Evolutionary conservation across 805 yeast genomes (phyloP).

Genomic region (Candida saitoana): DNA sequence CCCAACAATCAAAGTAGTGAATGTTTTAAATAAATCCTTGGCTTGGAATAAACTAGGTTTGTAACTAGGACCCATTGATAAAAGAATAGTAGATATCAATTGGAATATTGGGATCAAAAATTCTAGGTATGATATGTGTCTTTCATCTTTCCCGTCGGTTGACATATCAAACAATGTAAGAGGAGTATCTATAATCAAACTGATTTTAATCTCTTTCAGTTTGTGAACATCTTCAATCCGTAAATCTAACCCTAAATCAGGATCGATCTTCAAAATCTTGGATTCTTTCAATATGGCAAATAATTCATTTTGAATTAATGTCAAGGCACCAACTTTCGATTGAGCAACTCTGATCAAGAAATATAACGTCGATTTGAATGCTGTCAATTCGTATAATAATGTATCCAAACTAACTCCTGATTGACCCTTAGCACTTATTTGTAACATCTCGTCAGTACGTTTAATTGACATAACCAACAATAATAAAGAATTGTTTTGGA

Average conservation of each 20-base stretch:
- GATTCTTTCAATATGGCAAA: slow-evolving; percentile 58
- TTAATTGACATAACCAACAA: slow-evolving; percentile 64
- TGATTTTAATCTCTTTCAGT: slow-evolving; percentile 34
- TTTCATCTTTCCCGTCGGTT: slow-evolving; percentile 8
- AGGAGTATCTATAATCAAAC: slow-evolving; percentile 52
- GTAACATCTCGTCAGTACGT: slow-evolving; percentile 62
- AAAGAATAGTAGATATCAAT: slow-evolving; percentile 57
- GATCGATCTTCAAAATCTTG: slow-evolving; percentile 61
- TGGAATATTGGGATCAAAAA: slow-evolving; percentile 72
- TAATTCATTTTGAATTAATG: slow-evolving; percentile 68
- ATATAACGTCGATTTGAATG: slow-evolving; percentile 67
- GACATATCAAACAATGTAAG: slow-evolving; percentile 25
- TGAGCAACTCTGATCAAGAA: slow-evolving; percentile 73
- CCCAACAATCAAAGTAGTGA: slow-evolving; percentile 55
- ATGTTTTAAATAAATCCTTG: slow-evolving; percentile 45
- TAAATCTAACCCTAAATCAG: slow-evolving; percentile 69
- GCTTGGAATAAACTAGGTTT: slow-evolving; percentile 53
- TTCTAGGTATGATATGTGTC: slow-evolving; percentile 55
- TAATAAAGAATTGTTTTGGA: slow-evolving; percentile 61
- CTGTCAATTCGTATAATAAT: slow-evolving; percentile 68
- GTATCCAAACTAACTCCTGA: slow-evolving; percentile 45
- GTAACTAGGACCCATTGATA: slow-evolving; percentile 78
- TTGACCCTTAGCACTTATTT: slow-evolving; percentile 24
- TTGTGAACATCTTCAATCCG: slow-evolving; percentile 20
- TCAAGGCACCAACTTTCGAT: slow-evolving; percentile 71